Evolutionary conservation across 2,329 filamentous ascomycete genomes (phyloP).

Genomic region (Diaporthe sp.): DNA sequence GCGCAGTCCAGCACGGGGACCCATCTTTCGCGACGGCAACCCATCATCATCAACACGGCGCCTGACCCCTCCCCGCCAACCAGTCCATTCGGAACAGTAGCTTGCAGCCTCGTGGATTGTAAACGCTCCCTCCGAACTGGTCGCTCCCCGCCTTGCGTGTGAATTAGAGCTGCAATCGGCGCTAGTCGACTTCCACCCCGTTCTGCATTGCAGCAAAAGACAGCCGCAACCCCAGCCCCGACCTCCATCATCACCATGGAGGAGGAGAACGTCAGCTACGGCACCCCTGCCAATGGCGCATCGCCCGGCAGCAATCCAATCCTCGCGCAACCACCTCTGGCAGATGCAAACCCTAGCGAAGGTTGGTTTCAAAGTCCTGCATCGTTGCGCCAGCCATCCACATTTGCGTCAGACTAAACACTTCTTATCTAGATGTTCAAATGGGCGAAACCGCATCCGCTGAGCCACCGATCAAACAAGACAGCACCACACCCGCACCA

Average conservation of each 20-base stretch:
- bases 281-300: constrained; percentile 68
- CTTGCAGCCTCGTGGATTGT: constrained; percentile 14
- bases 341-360: constrained; percentile 59
- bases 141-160: constrained; percentile 10
- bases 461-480: constrained; percentile 71
- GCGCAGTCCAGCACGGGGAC: constrained; percentile 37
- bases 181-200: constrained; percentile 1
- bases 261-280: constrained; percentile 68
- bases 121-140: not conserved
- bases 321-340: constrained; percentile 67
- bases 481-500: constrained; percentile 71
- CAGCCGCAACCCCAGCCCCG: constrained; percentile 40
- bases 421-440: constrained; percentile 66
- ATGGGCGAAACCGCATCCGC: constrained; percentile 69
- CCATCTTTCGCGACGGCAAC: constrained; percentile 40
- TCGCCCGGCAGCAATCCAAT: constrained; percentile 71
- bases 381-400: not conserved
- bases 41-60: constrained; percentile 33
- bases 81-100: not conserved
- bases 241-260: constrained; percentile 65
- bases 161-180: constrained; percentile 39
- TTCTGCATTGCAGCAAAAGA: constrained; percentile 23
- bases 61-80: constrained; percentile 26
- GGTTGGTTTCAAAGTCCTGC: constrained; percentile 54
- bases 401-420: not conserved